phyloP scores from a whole-genome alignment of 495 filamentous ascomycete species.

The Aspergillus saccharolyticus region DNA sequence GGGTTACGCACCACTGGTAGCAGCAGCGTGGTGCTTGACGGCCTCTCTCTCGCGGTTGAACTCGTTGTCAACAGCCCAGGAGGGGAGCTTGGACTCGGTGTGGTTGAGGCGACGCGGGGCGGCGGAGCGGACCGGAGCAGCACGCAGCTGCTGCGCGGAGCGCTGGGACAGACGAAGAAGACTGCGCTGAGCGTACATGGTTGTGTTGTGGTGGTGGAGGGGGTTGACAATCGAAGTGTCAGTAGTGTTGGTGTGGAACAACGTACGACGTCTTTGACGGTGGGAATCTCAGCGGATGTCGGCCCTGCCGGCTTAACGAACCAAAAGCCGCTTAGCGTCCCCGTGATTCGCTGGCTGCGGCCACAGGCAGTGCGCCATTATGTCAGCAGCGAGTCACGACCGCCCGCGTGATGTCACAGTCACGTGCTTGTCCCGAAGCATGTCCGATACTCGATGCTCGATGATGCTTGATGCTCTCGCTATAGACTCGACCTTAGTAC shows the following conservation, averaged over 20 bases:
- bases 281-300: slow-evolving; percentile 27
- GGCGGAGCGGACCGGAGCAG: slow-evolving; percentile 51
- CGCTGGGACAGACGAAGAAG: slow-evolving; percentile 53
- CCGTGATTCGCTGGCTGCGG: slow-evolving; percentile 36
- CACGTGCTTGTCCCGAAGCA: slow-evolving; percentile 22
- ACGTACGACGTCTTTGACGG: slow-evolving; percentile 14
- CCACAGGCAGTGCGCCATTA: slow-evolving; percentile 24
- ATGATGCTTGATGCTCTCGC: not conserved
- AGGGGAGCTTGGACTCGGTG: slow-evolving; percentile 36
- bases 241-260: slow-evolving; percentile 3
- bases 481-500: no score
- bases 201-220: slow-evolving; percentile 13
- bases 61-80: slow-evolving; percentile 64
- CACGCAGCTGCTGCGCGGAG: slow-evolving; percentile 50
- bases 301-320: slow-evolving; percentile 28
- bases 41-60: slow-evolving; percentile 82
- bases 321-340: slow-evolving; percentile 38
- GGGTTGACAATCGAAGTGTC: slow-evolving; percentile 11
- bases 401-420: slow-evolving; percentile 5
- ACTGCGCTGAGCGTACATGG: slow-evolving; percentile 60
- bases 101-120: slow-evolving; percentile 67
- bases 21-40: slow-evolving; percentile 80
- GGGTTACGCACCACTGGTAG: slow-evolving; percentile 63
- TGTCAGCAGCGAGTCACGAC: slow-evolving; percentile 38
- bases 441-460: not conserved